A percentile compares a stretch with the other conserved stretches of the same genome.
Evolutionary conservation across 352 stramenopile species (phyloP).

Genomic region (Phytophthora podocarpi): DNA sequence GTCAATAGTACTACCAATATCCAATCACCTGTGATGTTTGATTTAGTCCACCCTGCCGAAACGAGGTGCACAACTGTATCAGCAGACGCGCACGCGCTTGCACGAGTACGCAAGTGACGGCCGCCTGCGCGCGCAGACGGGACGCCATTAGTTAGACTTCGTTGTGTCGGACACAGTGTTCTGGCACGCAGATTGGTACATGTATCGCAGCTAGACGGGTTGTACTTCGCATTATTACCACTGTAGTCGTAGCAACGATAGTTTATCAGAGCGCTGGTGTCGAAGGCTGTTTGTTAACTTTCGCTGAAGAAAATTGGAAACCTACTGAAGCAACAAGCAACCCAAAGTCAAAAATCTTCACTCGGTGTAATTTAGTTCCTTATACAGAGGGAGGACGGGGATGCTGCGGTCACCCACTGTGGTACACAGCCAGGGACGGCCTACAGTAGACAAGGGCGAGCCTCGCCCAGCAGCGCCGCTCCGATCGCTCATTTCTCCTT

Average conservation of each 20-base stretch:
- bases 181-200: too few relatives aligned
- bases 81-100: constrained; percentile 11
- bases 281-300: too few relatives aligned
- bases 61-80: too few relatives aligned
- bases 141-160: background rate
- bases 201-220: too few relatives aligned
- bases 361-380: constrained; percentile 1
- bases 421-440: constrained; percentile 7
- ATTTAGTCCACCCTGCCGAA: too few relatives aligned
- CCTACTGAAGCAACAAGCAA: too few relatives aligned
- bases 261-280: too few relatives aligned
- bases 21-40: too few relatives aligned
- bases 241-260: too few relatives aligned
- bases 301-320: too few relatives aligned
- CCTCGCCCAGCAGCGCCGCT: constrained; percentile 1
- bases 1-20: too few relatives aligned
- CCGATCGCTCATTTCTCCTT: constrained; percentile 30
- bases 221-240: too few relatives aligned
- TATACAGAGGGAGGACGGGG: constrained; percentile 6
- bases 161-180: background rate
- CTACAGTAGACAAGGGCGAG: constrained; percentile 10
- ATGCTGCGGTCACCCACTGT: constrained; percentile 13
- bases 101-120: constrained; percentile 23
- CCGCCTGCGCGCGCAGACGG: constrained; percentile 25
- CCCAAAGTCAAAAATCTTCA: background rate